Evolutionary conservation across 495 filamentous ascomycete genomes (phyloP), one percentile per base, ranked within the genome.

Genomic region (Thozetella sp.): DNA sequence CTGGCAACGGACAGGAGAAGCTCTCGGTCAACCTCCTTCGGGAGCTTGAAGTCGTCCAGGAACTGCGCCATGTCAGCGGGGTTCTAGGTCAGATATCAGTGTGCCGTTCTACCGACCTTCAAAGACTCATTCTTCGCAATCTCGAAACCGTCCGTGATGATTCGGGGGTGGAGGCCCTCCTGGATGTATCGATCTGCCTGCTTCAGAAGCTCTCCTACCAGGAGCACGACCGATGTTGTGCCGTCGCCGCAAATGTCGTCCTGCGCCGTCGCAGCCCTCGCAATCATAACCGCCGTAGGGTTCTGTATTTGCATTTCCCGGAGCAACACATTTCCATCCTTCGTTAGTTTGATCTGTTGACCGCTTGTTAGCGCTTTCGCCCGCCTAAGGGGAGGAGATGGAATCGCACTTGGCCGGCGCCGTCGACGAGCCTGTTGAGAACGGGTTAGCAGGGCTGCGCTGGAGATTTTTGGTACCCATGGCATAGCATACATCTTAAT

Each of bases 191-290:
- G 86, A 67, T 97, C 91, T 37, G 95, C 95, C 79, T 99, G 95
- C 83, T 98, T 99, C 69, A 99, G 73, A 51, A 99, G 83, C 80
- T 99, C 95, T 75, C 95, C 95, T 26, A 99, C 95, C 69, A 97
- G 74, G 66, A 99, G 76, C 13, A 99, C 95, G 12, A 98, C 94
- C 50, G 92, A 97, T 30, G 95, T 99, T 63, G 95, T 99, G 63
- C 95, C 95, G 77, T 99, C 95, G 67, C 95, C 95, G 60, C 91
- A 95, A 59, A 99, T 99, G 67, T 99, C 95, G 74, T 99, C 95
- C 75, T 98, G 93, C 59, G 95, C 95, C 10, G 95, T 99, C 53
- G 96, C 95, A 63, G 95, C 96, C 72, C 95, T 85, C 58, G 96
- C 95, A 74, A 99, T 99, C 93, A 99, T 97, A 62, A 99, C 93